Percentiles rank a stretch among this genome's conserved stretches.
These are phyloP conservation scores for Colletotrichum cordylinicola DNA, from an alignment of 2,329 filamentous ascomycete genomes.

Conservation along the genomic window DNA sequence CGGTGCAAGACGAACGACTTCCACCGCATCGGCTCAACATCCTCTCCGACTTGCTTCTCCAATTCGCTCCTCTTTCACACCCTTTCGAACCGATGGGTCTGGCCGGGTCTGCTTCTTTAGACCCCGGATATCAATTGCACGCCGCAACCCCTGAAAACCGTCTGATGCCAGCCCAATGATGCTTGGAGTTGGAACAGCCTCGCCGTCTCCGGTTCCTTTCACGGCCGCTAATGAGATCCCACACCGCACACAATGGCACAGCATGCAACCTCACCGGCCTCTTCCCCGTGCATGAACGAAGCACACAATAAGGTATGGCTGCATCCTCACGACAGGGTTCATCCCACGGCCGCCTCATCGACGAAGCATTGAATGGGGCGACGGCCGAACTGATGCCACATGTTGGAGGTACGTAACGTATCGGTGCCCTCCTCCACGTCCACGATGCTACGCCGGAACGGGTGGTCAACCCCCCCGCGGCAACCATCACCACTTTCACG, in stretches of 20 bases:
- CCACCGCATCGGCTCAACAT: neutral
- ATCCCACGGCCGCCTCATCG: slow-evolving; percentile 11
- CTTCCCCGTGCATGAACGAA: slow-evolving; percentile 20
- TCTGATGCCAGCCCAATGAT: slow-evolving; percentile 10
- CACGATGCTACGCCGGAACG: slow-evolving; percentile 15
- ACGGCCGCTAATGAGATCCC: slow-evolving; percentile 12
- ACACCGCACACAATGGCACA: neutral
- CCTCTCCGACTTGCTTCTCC: neutral
- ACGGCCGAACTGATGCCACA: neutral
- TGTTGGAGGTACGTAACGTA: neutral
- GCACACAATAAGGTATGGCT: slow-evolving; percentile 21
- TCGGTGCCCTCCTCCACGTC: neutral
- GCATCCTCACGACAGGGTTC: slow-evolving; percentile 11
- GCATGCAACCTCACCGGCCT: slow-evolving; percentile 12
- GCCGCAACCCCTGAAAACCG: neutral
- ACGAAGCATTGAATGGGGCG: neutral
- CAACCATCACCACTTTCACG: neutral
- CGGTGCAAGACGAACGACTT: neutral
- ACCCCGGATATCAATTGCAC: slow-evolving; percentile 8
- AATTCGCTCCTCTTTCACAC: slow-evolving; percentile 13
- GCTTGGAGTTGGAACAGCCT: neutral
- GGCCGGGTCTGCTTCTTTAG: slow-evolving; percentile 3
- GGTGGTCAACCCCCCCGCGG: slow-evolving; percentile 5
- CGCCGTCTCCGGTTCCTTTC: neutral
- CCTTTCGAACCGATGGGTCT: neutral